Base-by-base conservation (phyloP, 306 rosid genomes). In the Heteromeles arbutifolia region DNA sequence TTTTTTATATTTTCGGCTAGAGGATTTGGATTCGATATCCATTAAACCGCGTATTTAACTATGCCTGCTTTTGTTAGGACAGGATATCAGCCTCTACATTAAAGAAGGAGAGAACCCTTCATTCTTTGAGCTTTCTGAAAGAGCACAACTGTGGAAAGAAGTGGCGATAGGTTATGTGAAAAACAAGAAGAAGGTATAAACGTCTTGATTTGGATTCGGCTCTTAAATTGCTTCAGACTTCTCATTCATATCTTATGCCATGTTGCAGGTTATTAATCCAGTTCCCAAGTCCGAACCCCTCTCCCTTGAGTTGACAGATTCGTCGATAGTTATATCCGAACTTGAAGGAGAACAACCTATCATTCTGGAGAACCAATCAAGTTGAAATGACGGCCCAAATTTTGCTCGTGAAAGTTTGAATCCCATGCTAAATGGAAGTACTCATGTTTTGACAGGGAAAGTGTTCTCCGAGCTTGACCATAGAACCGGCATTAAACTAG, bases 81-180 rank as follows among this genome's bases (percentile, higher is more conserved):
- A 95, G 99, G 91, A 89, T 83, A 82, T 95, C 45, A 44, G 83
- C 79, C 92, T 86, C 52, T 95, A 95, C 83, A 95, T 90, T 92
- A 92, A 85, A 88, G 87, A 78, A 83, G 97, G 93, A 70, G 99
- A 95, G 77, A 82, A 85, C 67, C 99, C 96, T 64, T 87, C 97
- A 29, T 95, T 95, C 82, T 41, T 78, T 6, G 97, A 95, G 86
- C 96, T 92, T 41, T 31, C 87, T 0, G 92, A 95, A 90, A 86
- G 97, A 81, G 99, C 99, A 13, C 62, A 86, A 79, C 72, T 95
- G 34, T 83, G 96, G 74, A 83, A 90, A 80, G 99, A 95, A 90
- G 96, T 95, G 69, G 99, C 93, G 65, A 95, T 95, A 73, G 99
- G 99, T 67, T 95, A 90, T 78, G 81, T 95, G 78, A 95, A 87